Percentiles rank a stretch among this genome's conserved stretches.
Evolutionary conservation across 805 yeast genomes (phyloP).

Genomic region (Pichia scutulata): DNA sequence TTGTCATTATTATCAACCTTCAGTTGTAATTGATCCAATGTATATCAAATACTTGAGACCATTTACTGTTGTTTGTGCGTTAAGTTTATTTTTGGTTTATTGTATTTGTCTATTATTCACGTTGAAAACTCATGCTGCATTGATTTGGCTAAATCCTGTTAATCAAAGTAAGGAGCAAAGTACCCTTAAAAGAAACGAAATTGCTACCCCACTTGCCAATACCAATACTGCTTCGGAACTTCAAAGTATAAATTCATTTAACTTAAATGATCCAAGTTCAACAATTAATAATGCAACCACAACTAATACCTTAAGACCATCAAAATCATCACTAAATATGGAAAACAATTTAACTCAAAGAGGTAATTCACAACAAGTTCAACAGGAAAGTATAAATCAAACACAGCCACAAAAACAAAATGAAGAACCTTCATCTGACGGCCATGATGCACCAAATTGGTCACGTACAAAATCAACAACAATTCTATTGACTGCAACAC

Average conservation of each 20-base stretch:
- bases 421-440: conserved; percentile 37
- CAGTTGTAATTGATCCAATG: conserved; percentile 58
- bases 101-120: conserved; percentile 88
- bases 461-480: conserved; percentile 75
- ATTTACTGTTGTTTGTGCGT: conserved; percentile 71
- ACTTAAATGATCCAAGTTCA: conserved; percentile 12
- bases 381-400: not conserved
- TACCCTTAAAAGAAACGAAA: conserved; percentile 29
- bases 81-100: conserved; percentile 75
- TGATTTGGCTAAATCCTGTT: conserved; percentile 77
- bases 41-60: conserved; percentile 71
- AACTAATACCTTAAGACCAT: not conserved
- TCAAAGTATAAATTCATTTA: conserved; percentile 22
- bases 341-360: not conserved
- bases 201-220: conserved; percentile 6
- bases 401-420: conserved; percentile 4
- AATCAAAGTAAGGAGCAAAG: conserved; percentile 17
- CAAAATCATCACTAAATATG: not conserved
- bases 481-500: conserved; percentile 75
- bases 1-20: conserved; percentile 75
- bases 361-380: not conserved
- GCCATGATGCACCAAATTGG: conserved; percentile 98
- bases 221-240: conserved; percentile 11
- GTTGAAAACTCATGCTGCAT: conserved; percentile 89
- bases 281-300: not conserved